Conservation (phyloP, 768 basidiomycete species). For the Wakefieldia striispora region DNA sequence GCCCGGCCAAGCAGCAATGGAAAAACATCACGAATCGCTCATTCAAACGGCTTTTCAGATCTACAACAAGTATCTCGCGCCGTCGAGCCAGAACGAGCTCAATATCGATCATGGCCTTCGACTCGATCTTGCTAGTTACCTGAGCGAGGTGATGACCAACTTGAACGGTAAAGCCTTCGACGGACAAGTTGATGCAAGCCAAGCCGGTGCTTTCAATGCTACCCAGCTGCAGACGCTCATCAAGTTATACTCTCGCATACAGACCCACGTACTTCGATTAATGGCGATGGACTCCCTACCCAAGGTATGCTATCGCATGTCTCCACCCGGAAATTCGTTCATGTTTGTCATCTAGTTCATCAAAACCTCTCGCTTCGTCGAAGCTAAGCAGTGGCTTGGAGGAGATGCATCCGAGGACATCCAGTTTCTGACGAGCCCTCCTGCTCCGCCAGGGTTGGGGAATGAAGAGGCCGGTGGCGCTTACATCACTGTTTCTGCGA, state of each 20-base stretch:
- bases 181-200: conserved; percentile 78
- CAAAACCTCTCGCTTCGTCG: conserved; percentile 80
- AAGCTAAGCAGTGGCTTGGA: conserved; percentile 75
- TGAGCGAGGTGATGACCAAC: conserved; percentile 83
- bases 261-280: conserved; percentile 92
- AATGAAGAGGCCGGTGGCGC: conserved; percentile 77
- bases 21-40: conserved; percentile 92
- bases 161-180: conserved; percentile 75
- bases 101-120: conserved; percentile 98
- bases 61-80: conserved; percentile 93
- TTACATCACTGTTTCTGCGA: conserved; percentile 83
- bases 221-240: conserved; percentile 96
- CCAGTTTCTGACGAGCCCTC: conserved; percentile 52
- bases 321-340: conserved; percentile 8
- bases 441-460: conserved; percentile 69
- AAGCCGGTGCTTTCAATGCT: conserved; percentile 84
- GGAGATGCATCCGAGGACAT: conserved; percentile 70
- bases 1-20: conserved; percentile 87
- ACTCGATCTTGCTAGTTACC: conserved; percentile 90
- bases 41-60: conserved; percentile 94
- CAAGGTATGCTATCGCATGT: conserved; percentile 52
- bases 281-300: conserved; percentile 99
- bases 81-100: conserved; percentile 91
- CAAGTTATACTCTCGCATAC: conserved; percentile 91
- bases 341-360: conserved; percentile 59